Evolutionary conservation across 257 asterid species (phyloP).

Genomic region (Nicotiana benthamiana): DNA sequence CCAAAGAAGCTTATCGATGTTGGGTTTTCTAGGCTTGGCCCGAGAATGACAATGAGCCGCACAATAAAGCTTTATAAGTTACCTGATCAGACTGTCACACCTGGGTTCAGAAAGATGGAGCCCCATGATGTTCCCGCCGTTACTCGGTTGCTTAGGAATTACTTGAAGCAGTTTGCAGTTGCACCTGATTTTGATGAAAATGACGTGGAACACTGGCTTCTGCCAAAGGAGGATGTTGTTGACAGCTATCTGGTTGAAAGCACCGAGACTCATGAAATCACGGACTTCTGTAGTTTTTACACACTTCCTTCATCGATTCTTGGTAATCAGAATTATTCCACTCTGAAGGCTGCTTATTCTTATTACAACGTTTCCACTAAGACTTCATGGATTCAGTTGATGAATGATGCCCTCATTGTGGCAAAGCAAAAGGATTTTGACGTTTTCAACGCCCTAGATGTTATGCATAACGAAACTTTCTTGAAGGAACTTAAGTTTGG

Average conservation of each 20-base stretch:
- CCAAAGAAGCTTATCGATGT: slow-evolving; percentile 30
- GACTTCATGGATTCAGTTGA: slow-evolving; percentile 25
- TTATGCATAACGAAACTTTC: slow-evolving; percentile 22
- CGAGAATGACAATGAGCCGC: slow-evolving; percentile 32
- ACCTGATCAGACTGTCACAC: slow-evolving; percentile 24
- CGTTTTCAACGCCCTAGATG: slow-evolving; percentile 28
- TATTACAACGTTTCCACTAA: slow-evolving; percentile 29
- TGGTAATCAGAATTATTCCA: slow-evolving; percentile 21
- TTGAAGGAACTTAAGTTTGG: slow-evolving; percentile 34
- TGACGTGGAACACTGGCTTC: slow-evolving; percentile 30
- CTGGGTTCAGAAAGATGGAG: slow-evolving; percentile 30
- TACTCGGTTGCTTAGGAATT: slow-evolving; percentile 22
- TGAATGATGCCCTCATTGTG: slow-evolving; percentile 25
- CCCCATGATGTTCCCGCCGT: slow-evolving; percentile 26
- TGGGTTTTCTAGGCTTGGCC: slow-evolving; percentile 27
- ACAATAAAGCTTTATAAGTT: slow-evolving; percentile 27
- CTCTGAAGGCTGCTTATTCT: slow-evolving; percentile 28
- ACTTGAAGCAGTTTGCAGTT: slow-evolving; percentile 24
- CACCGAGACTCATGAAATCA: slow-evolving; percentile 21
- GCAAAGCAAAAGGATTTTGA: slow-evolving; percentile 24
- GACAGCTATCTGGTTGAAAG: slow-evolving; percentile 27
- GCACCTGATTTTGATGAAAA: slow-evolving; percentile 24
- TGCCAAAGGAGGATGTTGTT: slow-evolving; percentile 25
- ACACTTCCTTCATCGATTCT: slow-evolving; percentile 24
- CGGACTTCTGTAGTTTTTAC: slow-evolving; percentile 27